phyloP scores from a whole-genome alignment of 768 basidiomycete species.

The Lactarius indigo region DNA sequence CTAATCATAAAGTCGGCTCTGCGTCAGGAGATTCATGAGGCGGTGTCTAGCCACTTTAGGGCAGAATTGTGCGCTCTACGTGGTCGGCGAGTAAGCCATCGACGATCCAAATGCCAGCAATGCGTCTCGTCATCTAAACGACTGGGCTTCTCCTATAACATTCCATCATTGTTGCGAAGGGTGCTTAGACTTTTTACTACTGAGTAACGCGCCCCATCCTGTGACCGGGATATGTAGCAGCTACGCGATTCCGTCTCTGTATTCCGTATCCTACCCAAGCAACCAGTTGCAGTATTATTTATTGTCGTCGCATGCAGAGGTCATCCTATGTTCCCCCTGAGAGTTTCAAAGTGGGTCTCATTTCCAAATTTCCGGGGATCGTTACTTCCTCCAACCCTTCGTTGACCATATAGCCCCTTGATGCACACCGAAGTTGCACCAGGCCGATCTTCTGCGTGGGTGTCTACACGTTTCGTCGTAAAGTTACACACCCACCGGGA shows the following conservation, averaged over 20 bases:
- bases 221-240: neutral
- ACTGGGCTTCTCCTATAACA: neutral
- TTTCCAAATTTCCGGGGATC: neutral
- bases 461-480: neutral
- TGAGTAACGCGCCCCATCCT: neutral
- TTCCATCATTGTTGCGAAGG: neutral
- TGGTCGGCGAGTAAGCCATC: slow-evolving; percentile 15
- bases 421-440: neutral
- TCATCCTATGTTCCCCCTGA: neutral
- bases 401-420: neutral
- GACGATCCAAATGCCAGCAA: neutral
- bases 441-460: neutral
- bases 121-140: neutral
- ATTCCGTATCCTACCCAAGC: neutral
- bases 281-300: neutral
- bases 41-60: slow-evolving; percentile 34
- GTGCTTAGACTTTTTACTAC: neutral
- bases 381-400: neutral
- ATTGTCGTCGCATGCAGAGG: neutral
- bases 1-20: slow-evolving; percentile 43
- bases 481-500: neutral
- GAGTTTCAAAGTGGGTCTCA: neutral
- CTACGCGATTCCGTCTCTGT: neutral
- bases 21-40: slow-evolving; percentile 31
- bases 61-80: slow-evolving; percentile 36